Conservation (phyloP, 352 stramenopile genomes). For the Pythium phragmiticola region DNA sequence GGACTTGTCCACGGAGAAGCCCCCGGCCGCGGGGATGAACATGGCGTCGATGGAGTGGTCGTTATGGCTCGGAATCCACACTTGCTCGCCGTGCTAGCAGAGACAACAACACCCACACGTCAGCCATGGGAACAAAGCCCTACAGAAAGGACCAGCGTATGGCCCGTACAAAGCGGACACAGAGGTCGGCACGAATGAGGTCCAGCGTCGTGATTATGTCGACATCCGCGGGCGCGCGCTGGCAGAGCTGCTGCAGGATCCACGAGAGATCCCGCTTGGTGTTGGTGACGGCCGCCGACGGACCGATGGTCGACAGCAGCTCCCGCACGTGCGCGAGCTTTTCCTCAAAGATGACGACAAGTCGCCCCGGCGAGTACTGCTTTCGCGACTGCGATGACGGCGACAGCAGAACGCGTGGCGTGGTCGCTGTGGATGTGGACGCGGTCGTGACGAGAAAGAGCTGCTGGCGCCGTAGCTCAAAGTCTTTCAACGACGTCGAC, state of each 20-base stretch:
- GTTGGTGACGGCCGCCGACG: slow-evolving; percentile 7
- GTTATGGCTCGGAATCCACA: slow-evolving; percentile 69
- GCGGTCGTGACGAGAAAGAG: slow-evolving; percentile 35
- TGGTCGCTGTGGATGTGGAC: neutral
- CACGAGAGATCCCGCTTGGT: slow-evolving; percentile 43
- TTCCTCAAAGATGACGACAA: slow-evolving; percentile 12
- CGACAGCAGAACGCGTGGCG: neutral
- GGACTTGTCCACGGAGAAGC: slow-evolving; percentile 36
- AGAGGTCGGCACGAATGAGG: slow-evolving; percentile 81
- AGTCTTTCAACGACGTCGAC: slow-evolving; percentile 41
- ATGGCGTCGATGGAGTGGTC: slow-evolving; percentile 77
- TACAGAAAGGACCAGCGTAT: neutral
- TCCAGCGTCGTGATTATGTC: slow-evolving; percentile 74
- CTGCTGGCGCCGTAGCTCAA: slow-evolving; percentile 47
- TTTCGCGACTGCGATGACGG: slow-evolving; percentile 4
- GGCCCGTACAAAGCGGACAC: slow-evolving; percentile 65
- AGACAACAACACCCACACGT: neutral
- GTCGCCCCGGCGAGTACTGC: slow-evolving; percentile 10
- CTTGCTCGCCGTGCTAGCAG: slow-evolving; percentile 66
- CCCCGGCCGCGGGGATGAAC: slow-evolving; percentile 57
- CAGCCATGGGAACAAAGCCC: neutral
- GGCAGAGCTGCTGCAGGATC: slow-evolving; percentile 55
- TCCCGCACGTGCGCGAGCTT: slow-evolving; percentile 24
- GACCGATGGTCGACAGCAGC: slow-evolving; percentile 27
- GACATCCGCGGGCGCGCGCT: slow-evolving; percentile 36